phyloP scores from a whole-genome alignment of 192 early-diverging fungal genomes.

The Coemansia sp. region DNA sequence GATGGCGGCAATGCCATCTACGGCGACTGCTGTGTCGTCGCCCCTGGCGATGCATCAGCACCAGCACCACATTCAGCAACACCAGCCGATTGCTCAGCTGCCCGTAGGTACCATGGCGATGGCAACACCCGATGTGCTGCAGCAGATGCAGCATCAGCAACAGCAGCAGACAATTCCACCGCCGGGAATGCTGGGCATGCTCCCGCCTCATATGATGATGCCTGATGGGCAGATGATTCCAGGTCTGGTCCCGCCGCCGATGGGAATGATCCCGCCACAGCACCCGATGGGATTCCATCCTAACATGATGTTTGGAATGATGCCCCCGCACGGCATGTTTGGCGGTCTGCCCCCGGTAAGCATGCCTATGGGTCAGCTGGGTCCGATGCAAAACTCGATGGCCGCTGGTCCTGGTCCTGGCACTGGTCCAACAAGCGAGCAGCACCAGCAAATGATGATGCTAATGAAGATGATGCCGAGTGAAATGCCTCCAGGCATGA shows the following conservation, averaged over 20 bases:
- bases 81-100: slow-evolving; percentile 2
- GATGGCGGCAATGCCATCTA: no score
- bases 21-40: no score
- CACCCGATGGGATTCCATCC: slow-evolving; percentile 42
- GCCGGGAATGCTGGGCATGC: slow-evolving; percentile 27
- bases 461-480: slow-evolving; percentile 36
- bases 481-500: slow-evolving; percentile 30
- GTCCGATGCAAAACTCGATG: slow-evolving; percentile 13
- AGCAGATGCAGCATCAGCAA: slow-evolving; percentile 28
- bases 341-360: slow-evolving; percentile 27
- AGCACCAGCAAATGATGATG: slow-evolving; percentile 40
- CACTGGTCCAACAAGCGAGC: slow-evolving; percentile 1
- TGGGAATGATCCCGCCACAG: slow-evolving; percentile 39
- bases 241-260: slow-evolving; percentile 36
- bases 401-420: not conserved
- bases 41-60: slow-evolving; percentile 1
- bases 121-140: not conserved
- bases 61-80: not conserved
- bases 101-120: not conserved
- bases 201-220: slow-evolving; percentile 33
- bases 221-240: slow-evolving; percentile 28
- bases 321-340: slow-evolving; percentile 43
- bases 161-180: slow-evolving; percentile 6
- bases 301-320: slow-evolving; percentile 48
- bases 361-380: slow-evolving; percentile 28